Conservation (phyloP, 306 rosid species). For the Senna tora region DNA sequence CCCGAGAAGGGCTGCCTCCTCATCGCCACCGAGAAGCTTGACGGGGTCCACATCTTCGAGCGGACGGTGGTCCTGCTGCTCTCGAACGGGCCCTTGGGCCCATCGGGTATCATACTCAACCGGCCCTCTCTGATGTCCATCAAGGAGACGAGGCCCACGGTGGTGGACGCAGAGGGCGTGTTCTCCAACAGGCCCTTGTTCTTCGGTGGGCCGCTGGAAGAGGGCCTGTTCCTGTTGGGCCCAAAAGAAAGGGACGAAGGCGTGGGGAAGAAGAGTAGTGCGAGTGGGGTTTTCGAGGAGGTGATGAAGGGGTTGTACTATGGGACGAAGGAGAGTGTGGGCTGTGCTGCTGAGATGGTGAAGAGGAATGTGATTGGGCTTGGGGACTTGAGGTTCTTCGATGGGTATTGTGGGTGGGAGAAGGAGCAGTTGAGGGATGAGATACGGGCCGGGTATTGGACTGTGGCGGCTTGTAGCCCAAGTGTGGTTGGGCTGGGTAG, state of each 20-base stretch:
- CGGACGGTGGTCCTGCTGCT: constrained; percentile 71
- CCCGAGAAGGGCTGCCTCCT: constrained; percentile 92
- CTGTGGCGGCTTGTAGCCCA: constrained; percentile 88
- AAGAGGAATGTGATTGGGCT: constrained; percentile 65
- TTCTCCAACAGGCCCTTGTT: constrained; percentile 73
- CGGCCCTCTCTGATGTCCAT: constrained; percentile 87
- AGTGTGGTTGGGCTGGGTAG: constrained; percentile 57
- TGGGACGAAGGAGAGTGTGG: constrained; percentile 78
- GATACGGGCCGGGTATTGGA: constrained; percentile 79
- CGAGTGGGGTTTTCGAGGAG: constrained; percentile 83
- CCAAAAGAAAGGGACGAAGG: constrained; percentile 46
- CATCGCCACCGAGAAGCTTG: constrained; percentile 75
- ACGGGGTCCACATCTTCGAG: constrained; percentile 88
- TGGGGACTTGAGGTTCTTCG: constrained; percentile 82
- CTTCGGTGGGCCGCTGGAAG: constrained; percentile 91
- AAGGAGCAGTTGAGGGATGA: constrained; percentile 70
- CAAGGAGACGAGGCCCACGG: constrained; percentile 77
- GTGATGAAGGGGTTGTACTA: constrained; percentile 85
- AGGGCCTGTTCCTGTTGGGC: constrained; percentile 69
- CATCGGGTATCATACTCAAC: constrained; percentile 77
- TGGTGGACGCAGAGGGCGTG: constrained; percentile 60
- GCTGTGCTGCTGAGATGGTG: constrained; percentile 86
- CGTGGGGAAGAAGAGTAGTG: too few species aligned
- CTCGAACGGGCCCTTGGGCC: constrained; percentile 74
- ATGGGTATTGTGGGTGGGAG: constrained; percentile 96